Evolutionary conservation across 176 grass and related monocot species (phyloP), one percentile per base, ranked within the genome.

Genomic region (Pontederia paniculata): DNA sequence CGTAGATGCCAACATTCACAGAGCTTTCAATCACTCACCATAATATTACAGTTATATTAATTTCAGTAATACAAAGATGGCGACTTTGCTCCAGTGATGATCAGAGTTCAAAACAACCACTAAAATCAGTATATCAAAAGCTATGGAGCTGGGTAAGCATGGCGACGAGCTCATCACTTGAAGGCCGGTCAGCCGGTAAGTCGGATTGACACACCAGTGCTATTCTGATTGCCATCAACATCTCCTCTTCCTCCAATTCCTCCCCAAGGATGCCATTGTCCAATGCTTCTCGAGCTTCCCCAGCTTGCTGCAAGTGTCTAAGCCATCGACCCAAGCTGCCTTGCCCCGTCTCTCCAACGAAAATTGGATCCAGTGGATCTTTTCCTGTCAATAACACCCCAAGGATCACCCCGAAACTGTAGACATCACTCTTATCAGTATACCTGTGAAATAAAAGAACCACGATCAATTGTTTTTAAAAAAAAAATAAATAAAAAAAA

Each of bases 341-440:
- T 21, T 58, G 60, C 48, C 80, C 84, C 3, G 67, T 53, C 48
- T 99, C 94, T 25, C 77, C 83, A 0, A 75, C 69, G 72, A 88
- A 99, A 60, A 99, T 82, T 21, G 65, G 57, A 58, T 99, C 80
- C 6, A 77, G 21, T 21, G 83, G 94, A 61, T 99, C 87, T 69
- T 71, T 89, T 50, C 94, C 87, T 3, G 83, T 85, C 44, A 99
- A 70, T 45, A 99, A 44, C 48, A 99, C 58, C 0, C 69, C 86
- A 4, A 99, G 81, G 14, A 93, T 80, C 74, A 99, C 69, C 51
- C 94, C 94, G 37, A 99, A 90, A 57, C 83, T 78, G 37, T 93
- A 99, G 1, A 99, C 65, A 69, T 99, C 94, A 44, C 87, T 93
- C 80, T 99, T 99, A 54, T 99, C 94, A 16, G 94, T 99, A 66